phyloP scores from a whole-genome alignment of 23 red algal species.

The Pyropia haitanensis region DNA sequence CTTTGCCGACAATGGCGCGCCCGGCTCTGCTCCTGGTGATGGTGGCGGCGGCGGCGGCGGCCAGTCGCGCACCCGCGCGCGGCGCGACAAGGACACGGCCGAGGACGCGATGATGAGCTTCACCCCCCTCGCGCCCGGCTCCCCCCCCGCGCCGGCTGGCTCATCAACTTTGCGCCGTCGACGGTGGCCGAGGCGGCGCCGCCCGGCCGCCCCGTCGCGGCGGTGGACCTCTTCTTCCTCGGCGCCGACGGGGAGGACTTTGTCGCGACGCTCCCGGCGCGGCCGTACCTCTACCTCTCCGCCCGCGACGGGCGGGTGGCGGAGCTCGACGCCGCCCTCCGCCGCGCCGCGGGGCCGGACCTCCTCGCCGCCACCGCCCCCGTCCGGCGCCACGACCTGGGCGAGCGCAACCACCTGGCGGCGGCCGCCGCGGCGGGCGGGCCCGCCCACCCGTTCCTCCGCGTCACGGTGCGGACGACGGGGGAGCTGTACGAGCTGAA shows the following conservation, averaged over 20 bases:
- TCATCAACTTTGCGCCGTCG: slow-evolving; percentile 59
- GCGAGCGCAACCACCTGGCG: slow-evolving; percentile 76
- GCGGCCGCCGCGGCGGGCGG: background rate
- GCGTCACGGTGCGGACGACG: slow-evolving; percentile 59
- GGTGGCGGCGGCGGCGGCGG: no score
- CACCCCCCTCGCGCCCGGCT: slow-evolving; percentile 30
- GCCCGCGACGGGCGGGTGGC: slow-evolving; percentile 21
- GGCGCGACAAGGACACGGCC: no score
- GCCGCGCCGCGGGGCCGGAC: slow-evolving; percentile 25
- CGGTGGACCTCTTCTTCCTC: slow-evolving; percentile 87
- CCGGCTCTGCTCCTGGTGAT: no score
- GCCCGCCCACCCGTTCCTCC: slow-evolving; percentile 32
- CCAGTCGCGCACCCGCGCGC: no score
- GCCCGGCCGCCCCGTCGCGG: slow-evolving; percentile 32
- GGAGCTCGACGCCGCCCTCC: slow-evolving; percentile 74
- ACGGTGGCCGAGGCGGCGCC: slow-evolving; percentile 58
- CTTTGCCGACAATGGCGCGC: no score
- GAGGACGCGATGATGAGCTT: no score
- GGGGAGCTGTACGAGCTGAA: slow-evolving; percentile 36
- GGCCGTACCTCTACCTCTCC: slow-evolving; percentile 89
- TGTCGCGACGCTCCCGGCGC: slow-evolving; percentile 51
- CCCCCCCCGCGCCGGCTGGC: slow-evolving; percentile 65
- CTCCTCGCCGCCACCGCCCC: slow-evolving; percentile 20
- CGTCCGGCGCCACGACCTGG: slow-evolving; percentile 51
- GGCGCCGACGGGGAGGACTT: slow-evolving; percentile 80